Base-by-base conservation (phyloP, 2,329 filamentous ascomycete genomes). In the Nigrospora sphaerica region DNA sequence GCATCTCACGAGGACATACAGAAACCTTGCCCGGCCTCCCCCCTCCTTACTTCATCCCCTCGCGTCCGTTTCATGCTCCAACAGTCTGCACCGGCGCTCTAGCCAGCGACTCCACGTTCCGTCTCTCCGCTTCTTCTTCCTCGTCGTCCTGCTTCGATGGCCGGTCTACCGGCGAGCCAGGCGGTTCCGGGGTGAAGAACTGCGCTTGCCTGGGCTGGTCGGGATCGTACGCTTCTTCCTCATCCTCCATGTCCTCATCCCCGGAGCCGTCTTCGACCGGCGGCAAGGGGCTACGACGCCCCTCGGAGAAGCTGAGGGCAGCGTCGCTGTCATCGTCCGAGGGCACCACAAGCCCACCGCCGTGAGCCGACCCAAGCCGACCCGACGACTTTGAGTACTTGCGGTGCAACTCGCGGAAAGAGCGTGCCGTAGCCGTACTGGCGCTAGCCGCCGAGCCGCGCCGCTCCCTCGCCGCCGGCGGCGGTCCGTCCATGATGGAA, bases 381-480 rank as follows among this genome's bases (percentile, higher is more conserved):
- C 23, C 23, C 23, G 23, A 28, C 5, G 23, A 28, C 23, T 28
- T 28, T 9, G 78, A 77, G 58, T 78, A 81, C 54, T 78, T 81
- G 38, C 77, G 68, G 55, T 83, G 78, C 32, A 84, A 65, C 35
- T 83, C 78, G 35, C 77, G 73, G 57, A 84, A 83, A 55, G 82
- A 86, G 54, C 75, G 71, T 1, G 80, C 80, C 3, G 84, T 86
- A 16, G 81, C 78, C 12, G 83, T 85, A 63, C 81, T 86, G 13
- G 74, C 74, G 53, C 82, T 87, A 17, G 81, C 77, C 14, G 75
- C 69, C 2, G 84, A 88, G 37, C 72, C 78, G 32, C 81, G 74
- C 16, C 81, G 76, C 34, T 72, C 73, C 12, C 58, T 61, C n/a
- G 63, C 4, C 14, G 12, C 57, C n/a, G 69, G 69, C 3, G 67